A percentile compares a stretch with the other conserved stretches of the same genome.
Evolutionary conservation across 1,284 basidiomycete species (phyloP).

Genomic region (Ustilago loliicola): DNA sequence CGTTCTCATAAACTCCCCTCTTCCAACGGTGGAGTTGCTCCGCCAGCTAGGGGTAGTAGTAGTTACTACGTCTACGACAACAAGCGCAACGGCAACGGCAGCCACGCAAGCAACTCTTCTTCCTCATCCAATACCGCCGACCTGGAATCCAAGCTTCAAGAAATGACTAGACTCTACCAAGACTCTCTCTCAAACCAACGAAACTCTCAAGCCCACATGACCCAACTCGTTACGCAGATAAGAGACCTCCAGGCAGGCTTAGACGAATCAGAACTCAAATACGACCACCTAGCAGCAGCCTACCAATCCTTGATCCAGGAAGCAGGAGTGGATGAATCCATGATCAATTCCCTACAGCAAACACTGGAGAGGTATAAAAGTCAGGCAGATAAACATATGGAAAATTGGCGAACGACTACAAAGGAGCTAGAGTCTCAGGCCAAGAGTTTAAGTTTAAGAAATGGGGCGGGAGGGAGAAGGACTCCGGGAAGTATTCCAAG

Average conservation of each 20-base stretch:
- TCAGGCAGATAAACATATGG: conserved; percentile 59
- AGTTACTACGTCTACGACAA: conserved; percentile 57
- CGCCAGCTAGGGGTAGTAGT: conserved; percentile 28
- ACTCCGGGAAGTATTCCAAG: conserved; percentile 29
- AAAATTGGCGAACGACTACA: conserved; percentile 52
- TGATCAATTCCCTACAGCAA: conserved; percentile 46
- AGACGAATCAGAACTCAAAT: conserved; percentile 80
- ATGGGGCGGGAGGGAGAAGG: neutral
- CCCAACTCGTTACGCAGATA: conserved; percentile 84
- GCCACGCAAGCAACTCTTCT: neutral
- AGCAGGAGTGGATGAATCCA: conserved; percentile 51
- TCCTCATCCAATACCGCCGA: conserved; percentile 59
- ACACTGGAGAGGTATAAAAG: conserved; percentile 54
- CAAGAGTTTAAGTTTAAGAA: conserved; percentile 16
- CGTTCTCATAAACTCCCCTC: conserved; percentile 46
- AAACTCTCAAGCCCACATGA: conserved; percentile 85
- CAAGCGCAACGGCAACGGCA: conserved; percentile 12
- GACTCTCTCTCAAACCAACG: conserved; percentile 79
- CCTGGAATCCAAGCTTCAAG: conserved; percentile 78
- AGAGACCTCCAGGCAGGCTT: conserved; percentile 82
- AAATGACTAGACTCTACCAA: conserved; percentile 79
- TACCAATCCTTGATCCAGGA: conserved; percentile 50
- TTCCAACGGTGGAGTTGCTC: neutral
- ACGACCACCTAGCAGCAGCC: conserved; percentile 50
- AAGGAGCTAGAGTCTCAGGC: conserved; percentile 48